phyloP scores from a whole-genome alignment of 176 grass and related monocot species.

The Pharus latifolius region DNA sequence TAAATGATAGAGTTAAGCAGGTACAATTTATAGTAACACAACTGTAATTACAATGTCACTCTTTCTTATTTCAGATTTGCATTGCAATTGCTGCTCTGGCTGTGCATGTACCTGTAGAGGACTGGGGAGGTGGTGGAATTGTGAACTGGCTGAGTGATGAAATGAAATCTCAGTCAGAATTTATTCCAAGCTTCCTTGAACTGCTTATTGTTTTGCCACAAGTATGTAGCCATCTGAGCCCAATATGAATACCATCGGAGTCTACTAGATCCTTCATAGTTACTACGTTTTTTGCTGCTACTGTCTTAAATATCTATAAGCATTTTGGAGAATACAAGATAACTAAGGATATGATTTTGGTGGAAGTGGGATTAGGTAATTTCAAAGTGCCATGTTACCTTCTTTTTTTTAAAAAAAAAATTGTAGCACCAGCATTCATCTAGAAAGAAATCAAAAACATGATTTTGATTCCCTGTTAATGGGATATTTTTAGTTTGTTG shows the following conservation, averaged over 20 bases:
- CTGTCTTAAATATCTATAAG: neutral
- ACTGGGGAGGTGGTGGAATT: conserved; percentile 94
- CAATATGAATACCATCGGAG: neutral
- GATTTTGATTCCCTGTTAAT: neutral
- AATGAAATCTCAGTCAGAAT: conserved; percentile 84
- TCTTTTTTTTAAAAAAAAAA: conserved; percentile 8
- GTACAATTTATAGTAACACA: conserved; percentile 1
- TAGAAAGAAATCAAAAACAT: neutral
- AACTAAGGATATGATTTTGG: neutral
- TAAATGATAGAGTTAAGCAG: conserved; percentile 26
- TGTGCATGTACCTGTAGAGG: conserved; percentile 88
- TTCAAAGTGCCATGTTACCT: neutral
- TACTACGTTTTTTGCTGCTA: neutral
- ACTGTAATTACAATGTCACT: conserved; percentile 6
- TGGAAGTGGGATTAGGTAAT: neutral
- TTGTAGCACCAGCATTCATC: neutral
- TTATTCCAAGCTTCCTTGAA: conserved; percentile 80
- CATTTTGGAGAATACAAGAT: neutral
- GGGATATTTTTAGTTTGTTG: neutral
- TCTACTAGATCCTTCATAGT: neutral
- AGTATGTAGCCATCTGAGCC: conserved; percentile 22
- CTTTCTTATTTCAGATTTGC: conserved; percentile 70
- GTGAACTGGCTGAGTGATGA: conserved; percentile 86
- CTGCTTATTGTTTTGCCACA: conserved; percentile 83
- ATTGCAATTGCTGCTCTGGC: conserved; percentile 94